These are phyloP conservation scores for Dimargaris xerosporica DNA, from an alignment of 192 early-diverging fungal genomes.

Conservation along the genomic window DNA sequence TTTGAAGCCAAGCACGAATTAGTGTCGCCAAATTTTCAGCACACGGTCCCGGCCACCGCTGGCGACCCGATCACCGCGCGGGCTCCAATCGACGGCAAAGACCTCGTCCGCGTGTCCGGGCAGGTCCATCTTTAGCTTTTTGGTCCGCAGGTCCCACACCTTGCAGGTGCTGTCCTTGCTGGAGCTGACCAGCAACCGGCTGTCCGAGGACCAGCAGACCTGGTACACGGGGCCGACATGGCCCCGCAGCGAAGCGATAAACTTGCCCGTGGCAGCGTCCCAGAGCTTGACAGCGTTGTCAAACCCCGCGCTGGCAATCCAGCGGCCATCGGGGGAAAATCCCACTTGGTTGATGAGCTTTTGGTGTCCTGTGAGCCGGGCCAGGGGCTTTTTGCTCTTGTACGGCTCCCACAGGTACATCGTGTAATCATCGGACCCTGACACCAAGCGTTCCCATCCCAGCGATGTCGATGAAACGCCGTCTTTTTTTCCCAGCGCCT, in stretches of 20 bases:
- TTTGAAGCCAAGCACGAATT: background rate
- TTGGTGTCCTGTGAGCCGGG: constrained; percentile 84
- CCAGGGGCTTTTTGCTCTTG: constrained; percentile 60
- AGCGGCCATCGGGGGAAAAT: constrained; percentile 83
- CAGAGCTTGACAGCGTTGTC: constrained; percentile 97
- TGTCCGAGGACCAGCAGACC: constrained; percentile 87
- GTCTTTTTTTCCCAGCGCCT: constrained; percentile 40
- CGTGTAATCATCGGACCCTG: constrained; percentile 94
- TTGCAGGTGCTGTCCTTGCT: constrained; percentile 88
- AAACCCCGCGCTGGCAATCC: constrained; percentile 83
- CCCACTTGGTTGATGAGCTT: constrained; percentile 87
- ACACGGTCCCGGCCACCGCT: constrained; percentile 88
- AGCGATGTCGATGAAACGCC: too few species aligned
- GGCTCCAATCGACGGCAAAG: constrained; percentile 90
- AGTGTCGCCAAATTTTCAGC: constrained; percentile 66
- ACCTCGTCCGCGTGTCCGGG: constrained; percentile 96
- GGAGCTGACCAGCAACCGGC: constrained; percentile 75
- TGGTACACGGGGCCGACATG: constrained; percentile 96
- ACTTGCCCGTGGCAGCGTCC: constrained; percentile 82
- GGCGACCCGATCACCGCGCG: constrained; percentile 76
- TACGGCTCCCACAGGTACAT: constrained; percentile 90
- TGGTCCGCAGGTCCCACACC: constrained; percentile 82
- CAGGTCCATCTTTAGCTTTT: constrained; percentile 82
- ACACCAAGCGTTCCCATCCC: constrained; percentile 57
- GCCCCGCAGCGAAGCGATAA: constrained; percentile 79